These are phyloP conservation scores for Prunus padus DNA, from an alignment of 306 rosid genomes.

Conservation along the genomic window DNA sequence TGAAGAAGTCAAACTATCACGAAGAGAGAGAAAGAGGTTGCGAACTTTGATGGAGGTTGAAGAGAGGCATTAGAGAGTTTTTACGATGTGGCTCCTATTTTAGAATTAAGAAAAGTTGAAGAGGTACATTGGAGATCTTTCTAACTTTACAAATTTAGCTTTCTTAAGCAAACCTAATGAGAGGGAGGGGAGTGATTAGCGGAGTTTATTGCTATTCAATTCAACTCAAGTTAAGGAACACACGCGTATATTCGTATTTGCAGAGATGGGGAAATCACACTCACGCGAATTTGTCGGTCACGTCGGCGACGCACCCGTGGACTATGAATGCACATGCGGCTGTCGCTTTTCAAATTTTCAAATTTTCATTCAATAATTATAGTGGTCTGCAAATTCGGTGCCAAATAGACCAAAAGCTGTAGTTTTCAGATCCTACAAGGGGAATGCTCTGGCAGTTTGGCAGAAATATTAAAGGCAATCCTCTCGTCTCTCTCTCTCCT, in stretches of 20 bases:
- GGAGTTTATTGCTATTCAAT: not conserved
- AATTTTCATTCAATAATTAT: not conserved
- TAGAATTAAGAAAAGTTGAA: no score
- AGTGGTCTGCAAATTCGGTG: not conserved
- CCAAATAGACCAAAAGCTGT: not conserved
- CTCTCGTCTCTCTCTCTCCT: not conserved
- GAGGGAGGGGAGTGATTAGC: not conserved
- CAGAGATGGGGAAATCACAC: not conserved
- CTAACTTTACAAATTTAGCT: no score
- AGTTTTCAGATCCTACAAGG: not conserved
- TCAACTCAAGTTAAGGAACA: not conserved
- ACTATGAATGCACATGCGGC: not conserved
- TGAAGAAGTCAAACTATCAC: no score
- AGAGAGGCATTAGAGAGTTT: no score
- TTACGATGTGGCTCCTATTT: no score
- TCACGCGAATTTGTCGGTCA: not conserved
- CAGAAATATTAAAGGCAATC: not conserved
- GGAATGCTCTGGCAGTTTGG: constrained; percentile 7
- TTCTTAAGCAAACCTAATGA: not conserved
- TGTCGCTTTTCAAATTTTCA: not conserved
- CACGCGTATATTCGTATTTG: not conserved
- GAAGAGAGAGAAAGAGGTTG: no score
- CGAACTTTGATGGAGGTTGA: no score
- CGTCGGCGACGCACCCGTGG: not conserved
- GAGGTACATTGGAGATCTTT: no score